Base-by-base conservation (phyloP, 495 filamentous ascomycete genomes). In the Aspergillus nidulans region DNA sequence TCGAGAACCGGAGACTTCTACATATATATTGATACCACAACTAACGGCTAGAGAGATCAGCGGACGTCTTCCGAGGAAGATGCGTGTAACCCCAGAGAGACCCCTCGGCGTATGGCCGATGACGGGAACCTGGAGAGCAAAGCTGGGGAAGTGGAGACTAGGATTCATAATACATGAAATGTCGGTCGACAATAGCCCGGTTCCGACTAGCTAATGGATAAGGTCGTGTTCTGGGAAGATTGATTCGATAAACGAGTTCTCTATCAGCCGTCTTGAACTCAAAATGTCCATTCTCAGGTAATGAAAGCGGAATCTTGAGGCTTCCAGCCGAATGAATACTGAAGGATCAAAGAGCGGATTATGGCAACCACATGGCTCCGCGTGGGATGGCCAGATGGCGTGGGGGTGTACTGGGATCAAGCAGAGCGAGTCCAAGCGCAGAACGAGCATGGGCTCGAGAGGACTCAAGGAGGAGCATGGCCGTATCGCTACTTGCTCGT, bases 101-200 rank as follows among this genome's bases (percentile, higher is more conserved):
- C 34, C 28, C 41, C 58, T 72, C 70, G 70, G 70, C 68, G 63
- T 42, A 65, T 24, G 43, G 53, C 70, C 70, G 68, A 70, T 38
- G 49, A 43, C 38, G 16, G 25, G 47, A 36, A 32, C 41, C 36
- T 25, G 30, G 36, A 36, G 49, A 41, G 50, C 12, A 41, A 60
- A 36, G 19, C 43, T 41, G 48, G 52, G 47, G 55, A 19, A 42
- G 9, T 48, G 51, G 48, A 41, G 53, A 25, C 25, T 46, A 52
- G n/a, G 32, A 23, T 26, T 41, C 23, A 36, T 23, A 20, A 13
- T 7, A 7, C n/a, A 38, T 43, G 13, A 38, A 42, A 34, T 2
- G 10, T 42, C 45, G 39, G 53, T 55, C 23, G 20, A 55, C 24
- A 25, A 30, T 36, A 48, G n/a, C 38, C 52, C 52, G 44, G 23